These are phyloP conservation scores for Helotiales sp. DNA, from an alignment of 2,329 filamentous ascomycete genomes.

Conservation along the genomic window DNA sequence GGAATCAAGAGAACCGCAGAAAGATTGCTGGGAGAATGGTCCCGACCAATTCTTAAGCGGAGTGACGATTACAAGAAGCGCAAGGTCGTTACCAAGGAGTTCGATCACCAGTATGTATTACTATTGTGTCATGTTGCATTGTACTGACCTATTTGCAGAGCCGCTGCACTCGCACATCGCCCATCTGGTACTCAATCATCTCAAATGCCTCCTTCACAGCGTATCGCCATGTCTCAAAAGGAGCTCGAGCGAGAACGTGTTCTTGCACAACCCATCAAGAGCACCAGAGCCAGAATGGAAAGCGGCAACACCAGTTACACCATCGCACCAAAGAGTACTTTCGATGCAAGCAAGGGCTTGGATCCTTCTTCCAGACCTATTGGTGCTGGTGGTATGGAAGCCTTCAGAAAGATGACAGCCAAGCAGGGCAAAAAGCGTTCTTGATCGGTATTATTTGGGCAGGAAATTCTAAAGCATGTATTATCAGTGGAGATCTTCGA, in stretches of 20 bases:
- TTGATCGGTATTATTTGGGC: constrained; percentile 5
- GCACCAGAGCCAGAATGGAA: constrained; percentile 59
- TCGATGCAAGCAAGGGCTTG: constrained; percentile 55
- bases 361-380: constrained; percentile 60
- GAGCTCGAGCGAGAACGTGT: constrained; percentile 60
- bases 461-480: neutral
- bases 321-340: constrained; percentile 58
- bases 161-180: constrained; percentile 43
- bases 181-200: constrained; percentile 40
- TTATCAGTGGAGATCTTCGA: neutral
- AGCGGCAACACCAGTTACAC: constrained; percentile 44
- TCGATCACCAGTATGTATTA: constrained; percentile 63
- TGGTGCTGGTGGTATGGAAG: constrained; percentile 66
- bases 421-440: constrained; percentile 60
- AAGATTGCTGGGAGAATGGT: constrained; percentile 93
- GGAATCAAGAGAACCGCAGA: constrained; percentile 94
- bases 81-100: constrained; percentile 65
- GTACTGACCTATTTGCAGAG: constrained; percentile 34
- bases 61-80: constrained; percentile 95
- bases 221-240: constrained; percentile 36
- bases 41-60: constrained; percentile 87
- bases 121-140: neutral
- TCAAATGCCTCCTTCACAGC: constrained; percentile 38
- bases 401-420: constrained; percentile 69
- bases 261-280: constrained; percentile 58